Conservation (phyloP, 805 yeast genomes). For the Cyberlindnera meyerae region DNA sequence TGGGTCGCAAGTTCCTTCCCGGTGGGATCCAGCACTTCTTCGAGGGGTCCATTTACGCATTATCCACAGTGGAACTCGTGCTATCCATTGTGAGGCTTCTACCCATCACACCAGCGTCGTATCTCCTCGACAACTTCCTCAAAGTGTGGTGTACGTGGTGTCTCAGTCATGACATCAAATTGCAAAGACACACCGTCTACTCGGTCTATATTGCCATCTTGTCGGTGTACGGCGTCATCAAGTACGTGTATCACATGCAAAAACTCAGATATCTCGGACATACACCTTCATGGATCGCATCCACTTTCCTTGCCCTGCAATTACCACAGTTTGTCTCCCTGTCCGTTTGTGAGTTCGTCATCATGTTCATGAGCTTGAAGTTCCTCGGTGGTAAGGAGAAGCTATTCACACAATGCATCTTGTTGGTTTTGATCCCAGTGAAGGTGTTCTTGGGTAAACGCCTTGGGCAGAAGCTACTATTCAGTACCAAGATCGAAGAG, state of each 20-base stretch:
- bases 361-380: slow-evolving; percentile 18
- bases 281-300: slow-evolving; percentile 7
- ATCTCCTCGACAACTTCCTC: slow-evolving; percentile 8
- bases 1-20: slow-evolving; percentile 59
- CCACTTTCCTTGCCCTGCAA: slow-evolving; percentile 2
- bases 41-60: slow-evolving; percentile 3
- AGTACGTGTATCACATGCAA: slow-evolving; percentile 17
- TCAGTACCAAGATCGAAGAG: not conserved
- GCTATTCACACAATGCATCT: slow-evolving; percentile 2
- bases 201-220: slow-evolving; percentile 9
- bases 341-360: slow-evolving; percentile 16
- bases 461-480: slow-evolving; percentile 11
- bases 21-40: slow-evolving; percentile 71
- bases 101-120: slow-evolving; percentile 8
- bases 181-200: slow-evolving; percentile 16
- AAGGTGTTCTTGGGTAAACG: slow-evolving; percentile 17
- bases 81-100: slow-evolving; percentile 6
- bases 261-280: slow-evolving; percentile 14
- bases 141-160: slow-evolving; percentile 4
- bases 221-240: slow-evolving; percentile 7
- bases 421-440: slow-evolving; percentile 18
- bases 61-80: slow-evolving; percentile 5
- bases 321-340: slow-evolving; percentile 14
- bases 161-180: slow-evolving; percentile 4
- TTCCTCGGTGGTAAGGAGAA: slow-evolving; percentile 3